A percentile compares a stretch with the other conserved stretches of the same genome.
Conservation (phyloP, 176 grass and related monocot species). For the Eleusine coracana region DNA sequence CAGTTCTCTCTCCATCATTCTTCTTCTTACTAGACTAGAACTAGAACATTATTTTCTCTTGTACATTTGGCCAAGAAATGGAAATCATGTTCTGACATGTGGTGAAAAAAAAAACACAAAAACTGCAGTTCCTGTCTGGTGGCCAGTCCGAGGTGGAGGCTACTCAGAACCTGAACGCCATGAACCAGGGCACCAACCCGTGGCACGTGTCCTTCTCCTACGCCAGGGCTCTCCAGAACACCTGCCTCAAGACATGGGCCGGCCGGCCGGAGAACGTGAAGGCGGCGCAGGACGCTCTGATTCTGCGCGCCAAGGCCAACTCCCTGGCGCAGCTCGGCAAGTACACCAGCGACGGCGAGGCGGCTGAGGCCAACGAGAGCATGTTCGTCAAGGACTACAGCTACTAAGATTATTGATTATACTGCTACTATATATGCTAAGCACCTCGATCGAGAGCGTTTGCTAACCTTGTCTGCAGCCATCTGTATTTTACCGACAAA, state of each 20-base stretch:
- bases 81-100: neutral
- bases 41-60: too few species aligned
- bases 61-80: neutral
- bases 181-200: slow-evolving; percentile 89
- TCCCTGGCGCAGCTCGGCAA: slow-evolving; percentile 93
- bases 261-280: slow-evolving; percentile 82
- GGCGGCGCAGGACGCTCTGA: slow-evolving; percentile 79
- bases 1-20: slow-evolving; percentile 1
- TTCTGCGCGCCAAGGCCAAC: slow-evolving; percentile 85
- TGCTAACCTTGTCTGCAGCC: slow-evolving; percentile 9
- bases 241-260: slow-evolving; percentile 97
- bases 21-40: neutral
- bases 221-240: slow-evolving; percentile 94
- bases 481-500: slow-evolving; percentile 3
- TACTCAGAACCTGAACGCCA: slow-evolving; percentile 93
- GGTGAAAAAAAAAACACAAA: neutral
- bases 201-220: slow-evolving; percentile 99
- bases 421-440: slow-evolving; percentile 3
- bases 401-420: slow-evolving; percentile 50
- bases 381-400: slow-evolving; percentile 99
- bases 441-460: slow-evolving; percentile 34
- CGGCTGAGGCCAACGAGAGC: slow-evolving; percentile 66
- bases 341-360: slow-evolving; percentile 90
- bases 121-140: slow-evolving; percentile 87
- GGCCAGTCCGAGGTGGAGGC: slow-evolving; percentile 97